phyloP scores from a whole-genome alignment of 2,329 filamentous ascomycete genomes.

The Trichoderma atrobrunneum region DNA sequence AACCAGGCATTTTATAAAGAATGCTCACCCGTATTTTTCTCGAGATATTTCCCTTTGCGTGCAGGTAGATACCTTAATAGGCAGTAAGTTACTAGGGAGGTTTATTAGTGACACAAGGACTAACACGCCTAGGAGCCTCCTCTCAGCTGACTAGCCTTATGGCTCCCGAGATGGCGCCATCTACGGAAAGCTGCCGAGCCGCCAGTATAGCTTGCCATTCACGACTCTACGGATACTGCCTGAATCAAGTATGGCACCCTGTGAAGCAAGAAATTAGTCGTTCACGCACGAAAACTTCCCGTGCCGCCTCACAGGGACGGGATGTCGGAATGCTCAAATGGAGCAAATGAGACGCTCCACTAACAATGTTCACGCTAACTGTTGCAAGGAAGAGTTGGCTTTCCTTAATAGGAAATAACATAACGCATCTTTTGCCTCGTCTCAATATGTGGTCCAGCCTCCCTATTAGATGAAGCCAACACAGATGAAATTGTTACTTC shows the following conservation, averaged over 20 bases:
- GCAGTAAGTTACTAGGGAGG: no score
- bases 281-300: neutral
- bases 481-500: neutral
- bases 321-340: neutral
- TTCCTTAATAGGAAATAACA: neutral
- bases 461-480: neutral
- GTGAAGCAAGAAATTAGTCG: neutral
- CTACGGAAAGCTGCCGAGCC: neutral
- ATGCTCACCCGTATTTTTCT: no score
- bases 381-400: neutral
- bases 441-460: neutral
- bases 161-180: neutral
- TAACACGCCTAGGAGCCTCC: neutral
- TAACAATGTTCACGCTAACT: neutral
- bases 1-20: no score
- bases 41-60: no score
- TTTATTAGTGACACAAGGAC: neutral
- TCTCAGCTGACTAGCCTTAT: neutral
- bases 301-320: neutral
- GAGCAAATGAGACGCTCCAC: neutral
- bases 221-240: neutral
- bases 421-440: neutral
- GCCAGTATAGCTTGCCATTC: neutral
- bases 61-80: no score
- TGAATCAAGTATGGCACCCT: neutral